Evolutionary conservation across 257 asterid species (phyloP).

Genomic region (Solanum tarijense): DNA sequence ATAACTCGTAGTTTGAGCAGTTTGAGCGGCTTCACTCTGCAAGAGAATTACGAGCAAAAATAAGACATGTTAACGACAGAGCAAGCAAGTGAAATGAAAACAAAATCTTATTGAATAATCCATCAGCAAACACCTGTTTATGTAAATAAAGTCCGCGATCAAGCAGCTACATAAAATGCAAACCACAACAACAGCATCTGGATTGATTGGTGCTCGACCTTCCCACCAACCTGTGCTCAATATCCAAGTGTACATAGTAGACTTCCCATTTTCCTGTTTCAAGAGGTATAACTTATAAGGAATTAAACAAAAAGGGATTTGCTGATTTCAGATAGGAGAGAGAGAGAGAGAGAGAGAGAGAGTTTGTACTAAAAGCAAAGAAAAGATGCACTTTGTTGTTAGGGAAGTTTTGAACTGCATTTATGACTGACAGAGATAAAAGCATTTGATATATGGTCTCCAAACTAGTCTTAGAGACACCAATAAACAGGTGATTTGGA

Average conservation of each 20-base stretch:
- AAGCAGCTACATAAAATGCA: constrained; percentile 47
- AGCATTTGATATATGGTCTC: background rate
- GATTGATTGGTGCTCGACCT: constrained; percentile 55
- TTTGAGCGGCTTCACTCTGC: constrained; percentile 51
- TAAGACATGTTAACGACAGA: background rate
- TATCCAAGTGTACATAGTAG: constrained; percentile 78
- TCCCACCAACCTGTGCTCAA: constrained; percentile 95
- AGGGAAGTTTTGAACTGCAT: background rate
- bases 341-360: too few species aligned
- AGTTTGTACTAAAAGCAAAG: background rate
- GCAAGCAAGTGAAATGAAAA: background rate
- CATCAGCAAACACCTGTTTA: constrained; percentile 45
- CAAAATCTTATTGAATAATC: background rate
- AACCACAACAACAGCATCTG: constrained; percentile 58
- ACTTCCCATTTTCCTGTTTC: constrained; percentile 77
- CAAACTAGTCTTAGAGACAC: background rate
- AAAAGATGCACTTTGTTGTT: background rate
- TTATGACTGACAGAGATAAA: background rate
- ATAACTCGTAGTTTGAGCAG: constrained; percentile 18
- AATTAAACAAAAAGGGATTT: background rate
- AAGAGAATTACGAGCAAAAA: background rate
- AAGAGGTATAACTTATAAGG: background rate
- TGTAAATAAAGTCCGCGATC: constrained; percentile 59
- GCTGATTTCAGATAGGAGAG: background rate
- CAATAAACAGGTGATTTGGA: background rate